Conservation (phyloP, 345 rosid species). For the Linum tenue region DNA sequence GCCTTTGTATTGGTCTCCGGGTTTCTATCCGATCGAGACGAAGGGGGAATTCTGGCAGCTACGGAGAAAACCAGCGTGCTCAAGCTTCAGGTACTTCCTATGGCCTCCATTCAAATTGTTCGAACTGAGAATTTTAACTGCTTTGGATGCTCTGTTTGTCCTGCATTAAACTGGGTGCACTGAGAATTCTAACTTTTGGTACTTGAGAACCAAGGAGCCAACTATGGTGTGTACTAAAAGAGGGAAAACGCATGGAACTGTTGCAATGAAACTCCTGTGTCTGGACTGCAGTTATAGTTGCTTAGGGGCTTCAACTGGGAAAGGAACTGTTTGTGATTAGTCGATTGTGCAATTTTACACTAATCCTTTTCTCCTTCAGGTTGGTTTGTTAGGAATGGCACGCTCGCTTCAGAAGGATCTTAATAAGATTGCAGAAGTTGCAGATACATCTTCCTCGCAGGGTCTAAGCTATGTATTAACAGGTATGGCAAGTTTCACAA, state of each 20-base stretch:
- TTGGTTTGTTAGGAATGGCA: conserved; percentile 81
- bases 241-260: not conserved
- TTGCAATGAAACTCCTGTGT: not conserved
- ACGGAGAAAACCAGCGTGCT: conserved; percentile 69
- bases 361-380: conserved; percentile 27
- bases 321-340: not conserved
- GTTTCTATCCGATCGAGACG: conserved; percentile 62
- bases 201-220: no score
- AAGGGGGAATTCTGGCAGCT: conserved; percentile 48
- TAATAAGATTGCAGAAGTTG: conserved; percentile 67
- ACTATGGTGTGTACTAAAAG: no score
- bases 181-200: no score
- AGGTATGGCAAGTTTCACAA: conserved; percentile 31
- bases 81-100: conserved; percentile 64
- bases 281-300: not conserved
- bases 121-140: no score
- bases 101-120: not conserved
- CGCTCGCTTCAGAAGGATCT: conserved; percentile 73
- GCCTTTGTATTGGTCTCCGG: conserved; percentile 83
- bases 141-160: not conserved
- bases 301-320: not conserved
- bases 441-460: conserved; percentile 82
- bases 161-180: not conserved
- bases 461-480: conserved; percentile 78
- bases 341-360: not conserved